Evolutionary conservation across 805 yeast genomes (phyloP).

Genomic region (Ogataea neopini): DNA sequence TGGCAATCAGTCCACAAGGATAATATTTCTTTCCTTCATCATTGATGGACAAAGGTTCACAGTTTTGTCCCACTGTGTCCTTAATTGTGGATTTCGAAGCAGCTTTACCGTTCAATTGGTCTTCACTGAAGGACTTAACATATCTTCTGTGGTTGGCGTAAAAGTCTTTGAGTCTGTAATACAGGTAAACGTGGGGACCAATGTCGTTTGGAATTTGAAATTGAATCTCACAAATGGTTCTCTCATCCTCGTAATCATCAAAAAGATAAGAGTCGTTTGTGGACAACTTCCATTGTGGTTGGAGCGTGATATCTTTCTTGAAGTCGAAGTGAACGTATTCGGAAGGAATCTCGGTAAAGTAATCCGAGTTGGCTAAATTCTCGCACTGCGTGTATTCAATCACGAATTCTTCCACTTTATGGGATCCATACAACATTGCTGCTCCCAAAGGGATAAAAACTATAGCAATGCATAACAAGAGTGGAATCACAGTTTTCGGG

Average conservation of each 20-base stretch:
- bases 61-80: conserved; percentile 54
- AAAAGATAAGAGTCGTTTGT: conserved; percentile 42
- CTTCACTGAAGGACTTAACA: conserved; percentile 80
- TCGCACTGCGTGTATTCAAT: conserved; percentile 78
- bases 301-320: conserved; percentile 39
- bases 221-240: conserved; percentile 62
- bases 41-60: conserved; percentile 60
- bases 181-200: conserved; percentile 72
- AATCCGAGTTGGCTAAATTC: conserved; percentile 43
- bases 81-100: conserved; percentile 52
- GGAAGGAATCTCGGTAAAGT: conserved; percentile 58
- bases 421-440: conserved; percentile 73
- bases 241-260: conserved; percentile 45
- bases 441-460: conserved; percentile 92
- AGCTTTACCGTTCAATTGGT: conserved; percentile 77
- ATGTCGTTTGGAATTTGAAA: conserved; percentile 75
- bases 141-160: conserved; percentile 93
- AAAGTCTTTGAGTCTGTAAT: conserved; percentile 83
- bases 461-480: conserved; percentile 69
- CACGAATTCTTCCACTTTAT: conserved; percentile 71
- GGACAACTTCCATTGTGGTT: conserved; percentile 67
- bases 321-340: conserved; percentile 62
- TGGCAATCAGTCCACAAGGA: conserved; percentile 86
- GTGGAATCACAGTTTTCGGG: conserved; percentile 88
- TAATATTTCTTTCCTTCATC: conserved; percentile 55